Conservation (phyloP, 768 basidiomycete species). For the Vararia minispora region DNA sequence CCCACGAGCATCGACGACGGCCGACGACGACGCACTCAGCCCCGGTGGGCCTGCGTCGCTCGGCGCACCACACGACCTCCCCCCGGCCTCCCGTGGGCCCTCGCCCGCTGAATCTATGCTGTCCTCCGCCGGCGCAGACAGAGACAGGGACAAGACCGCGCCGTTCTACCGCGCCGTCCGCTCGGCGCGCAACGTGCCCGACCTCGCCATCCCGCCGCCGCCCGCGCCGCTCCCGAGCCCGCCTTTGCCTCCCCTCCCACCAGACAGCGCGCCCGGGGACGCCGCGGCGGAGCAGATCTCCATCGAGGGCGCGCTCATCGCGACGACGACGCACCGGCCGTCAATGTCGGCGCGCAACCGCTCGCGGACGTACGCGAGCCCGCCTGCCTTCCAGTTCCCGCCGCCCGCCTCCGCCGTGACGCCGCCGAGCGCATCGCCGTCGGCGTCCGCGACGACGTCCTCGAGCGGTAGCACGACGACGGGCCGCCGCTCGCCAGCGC, state of each 20-base stretch:
- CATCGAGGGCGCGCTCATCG: too few relatives aligned
- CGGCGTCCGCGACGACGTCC: neutral
- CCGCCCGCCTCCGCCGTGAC: conserved; percentile 11
- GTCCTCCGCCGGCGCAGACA: neutral
- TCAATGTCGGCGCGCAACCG: too few relatives aligned
- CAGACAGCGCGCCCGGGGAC: conserved; percentile 4
- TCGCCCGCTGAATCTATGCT: neutral
- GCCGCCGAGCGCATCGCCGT: neutral
- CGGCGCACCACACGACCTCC: neutral
- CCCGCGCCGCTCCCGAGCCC: neutral
- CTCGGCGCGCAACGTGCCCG: neutral
- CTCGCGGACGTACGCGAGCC: conserved; percentile 1
- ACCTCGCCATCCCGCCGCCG: conserved; percentile 2
- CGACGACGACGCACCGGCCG: too few relatives aligned
- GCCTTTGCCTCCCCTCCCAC: conserved; percentile 1
- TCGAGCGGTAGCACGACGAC: conserved; percentile 2
- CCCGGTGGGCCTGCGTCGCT: conserved; percentile 5
- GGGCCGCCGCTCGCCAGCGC: conserved; percentile 9
- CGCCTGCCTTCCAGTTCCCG: conserved; percentile 28
- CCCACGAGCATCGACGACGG: conserved; percentile 3
- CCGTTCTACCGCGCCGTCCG: neutral
- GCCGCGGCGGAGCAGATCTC: neutral
- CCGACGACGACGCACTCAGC: neutral
- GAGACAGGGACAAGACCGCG: too few relatives aligned
- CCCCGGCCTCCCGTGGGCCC: neutral